A percentile compares a stretch with the other conserved stretches of the same genome.
phyloP scores from a whole-genome alignment of 768 basidiomycete species.

The Russula foetens region DNA sequence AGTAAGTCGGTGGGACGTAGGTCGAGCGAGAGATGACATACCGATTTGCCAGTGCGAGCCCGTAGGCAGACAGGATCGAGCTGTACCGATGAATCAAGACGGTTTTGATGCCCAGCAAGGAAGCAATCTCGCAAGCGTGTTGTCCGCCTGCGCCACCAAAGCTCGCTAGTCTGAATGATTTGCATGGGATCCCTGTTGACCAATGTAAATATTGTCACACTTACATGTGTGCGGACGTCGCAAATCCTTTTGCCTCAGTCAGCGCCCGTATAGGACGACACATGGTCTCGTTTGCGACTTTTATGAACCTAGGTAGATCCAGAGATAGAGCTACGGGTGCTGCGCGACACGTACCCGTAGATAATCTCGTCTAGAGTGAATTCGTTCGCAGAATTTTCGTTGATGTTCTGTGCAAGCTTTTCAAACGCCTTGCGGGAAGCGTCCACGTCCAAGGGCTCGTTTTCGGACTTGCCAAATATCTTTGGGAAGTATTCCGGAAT shows the following conservation, averaged over 20 bases:
- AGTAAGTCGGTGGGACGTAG: background rate
- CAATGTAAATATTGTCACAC: background rate
- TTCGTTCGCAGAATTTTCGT: constrained; percentile 40
- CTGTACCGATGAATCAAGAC: constrained; percentile 88
- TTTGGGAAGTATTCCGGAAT: constrained; percentile 90
- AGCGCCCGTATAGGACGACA: constrained; percentile 84
- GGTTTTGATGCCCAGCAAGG: constrained; percentile 76
- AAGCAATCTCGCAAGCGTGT: constrained; percentile 89
- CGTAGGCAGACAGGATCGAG: constrained; percentile 90
- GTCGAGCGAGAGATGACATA: constrained; percentile 22
- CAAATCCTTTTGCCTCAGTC: constrained; percentile 84
- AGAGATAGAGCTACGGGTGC: background rate
- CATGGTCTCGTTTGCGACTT: constrained; percentile 97
- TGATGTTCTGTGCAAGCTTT: constrained; percentile 60
- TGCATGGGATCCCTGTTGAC: constrained; percentile 8
- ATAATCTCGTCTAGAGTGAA: constrained; percentile 77
- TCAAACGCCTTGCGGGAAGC: constrained; percentile 66
- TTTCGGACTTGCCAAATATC: constrained; percentile 86
- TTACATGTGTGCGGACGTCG: constrained; percentile 66
- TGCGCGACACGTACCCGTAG: constrained; percentile 54
- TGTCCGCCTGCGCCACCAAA: constrained; percentile 91
- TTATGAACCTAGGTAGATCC: constrained; percentile 62
- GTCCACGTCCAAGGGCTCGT: constrained; percentile 71
- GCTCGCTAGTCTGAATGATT: constrained; percentile 53
- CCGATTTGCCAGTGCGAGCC: constrained; percentile 84